Evolutionary conservation across 2,329 filamentous ascomycete genomes (phyloP).

Genomic region (Pyricularia grisea): DNA sequence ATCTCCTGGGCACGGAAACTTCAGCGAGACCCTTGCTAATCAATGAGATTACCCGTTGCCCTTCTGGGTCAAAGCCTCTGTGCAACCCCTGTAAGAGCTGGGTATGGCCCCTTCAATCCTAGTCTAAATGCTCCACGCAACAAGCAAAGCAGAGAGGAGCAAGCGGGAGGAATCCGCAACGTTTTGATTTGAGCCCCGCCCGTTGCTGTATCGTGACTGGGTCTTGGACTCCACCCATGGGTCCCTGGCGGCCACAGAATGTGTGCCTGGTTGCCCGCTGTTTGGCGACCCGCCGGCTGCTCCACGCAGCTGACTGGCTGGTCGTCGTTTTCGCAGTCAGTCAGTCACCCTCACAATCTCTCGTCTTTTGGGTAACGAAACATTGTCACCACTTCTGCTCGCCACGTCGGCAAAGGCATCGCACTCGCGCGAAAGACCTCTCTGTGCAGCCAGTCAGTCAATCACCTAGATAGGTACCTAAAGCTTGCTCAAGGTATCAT

Average conservation of each 20-base stretch:
- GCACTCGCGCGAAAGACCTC: background rate
- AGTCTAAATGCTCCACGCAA: background rate
- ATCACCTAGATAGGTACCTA: background rate
- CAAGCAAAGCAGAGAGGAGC: background rate
- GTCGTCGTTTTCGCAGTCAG: background rate
- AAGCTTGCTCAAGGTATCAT: background rate
- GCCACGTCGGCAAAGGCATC: background rate
- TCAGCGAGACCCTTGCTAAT: background rate
- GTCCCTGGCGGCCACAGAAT: background rate
- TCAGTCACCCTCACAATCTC: background rate
- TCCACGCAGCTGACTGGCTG: background rate
- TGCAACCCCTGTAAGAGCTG: background rate
- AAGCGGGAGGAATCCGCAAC: background rate
- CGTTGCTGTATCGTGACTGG: background rate
- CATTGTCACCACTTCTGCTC: background rate
- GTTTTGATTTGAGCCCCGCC: background rate
- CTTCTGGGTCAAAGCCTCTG: background rate
- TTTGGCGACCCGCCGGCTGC: background rate
- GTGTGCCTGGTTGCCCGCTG: background rate
- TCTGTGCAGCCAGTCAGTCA: background rate
- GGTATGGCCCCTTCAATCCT: background rate
- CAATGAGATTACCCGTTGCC: background rate
- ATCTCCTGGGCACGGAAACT: background rate
- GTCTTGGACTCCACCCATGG: background rate
- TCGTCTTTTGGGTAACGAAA: background rate